Conservation (phyloP, 1,139 yeast species). For the Candida sanyaensis region DNA sequence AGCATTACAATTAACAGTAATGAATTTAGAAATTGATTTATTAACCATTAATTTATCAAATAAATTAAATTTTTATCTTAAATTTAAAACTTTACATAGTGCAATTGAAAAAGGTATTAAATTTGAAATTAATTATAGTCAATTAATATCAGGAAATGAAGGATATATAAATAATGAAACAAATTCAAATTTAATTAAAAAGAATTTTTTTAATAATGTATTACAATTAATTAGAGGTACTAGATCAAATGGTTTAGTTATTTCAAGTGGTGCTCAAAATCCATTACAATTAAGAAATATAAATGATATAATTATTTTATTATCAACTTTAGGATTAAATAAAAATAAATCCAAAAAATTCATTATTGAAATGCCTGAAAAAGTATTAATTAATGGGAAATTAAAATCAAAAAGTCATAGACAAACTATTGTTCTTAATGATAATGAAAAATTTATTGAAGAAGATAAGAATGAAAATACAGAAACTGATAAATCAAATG, state of each 20-base stretch:
- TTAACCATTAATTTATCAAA: conserved; percentile 69
- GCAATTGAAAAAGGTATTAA: conserved; percentile 83
- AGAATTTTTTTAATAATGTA: conserved; percentile 68
- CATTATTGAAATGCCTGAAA: conserved; percentile 58
- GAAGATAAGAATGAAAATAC: conserved; percentile 15
- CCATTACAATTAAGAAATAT: conserved; percentile 65
- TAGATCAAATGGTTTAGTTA: conserved; percentile 73
- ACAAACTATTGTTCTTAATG: conserved; percentile 58
- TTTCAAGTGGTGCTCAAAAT: conserved; percentile 72
- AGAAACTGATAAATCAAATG: conserved; percentile 29
- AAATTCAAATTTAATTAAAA: conserved; percentile 35
- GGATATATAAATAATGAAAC: conserved; percentile 24
- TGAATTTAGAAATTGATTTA: conserved; percentile 75
- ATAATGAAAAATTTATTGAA: conserved; percentile 13
- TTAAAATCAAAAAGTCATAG: conserved; percentile 70
- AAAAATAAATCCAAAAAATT: conserved; percentile 62
- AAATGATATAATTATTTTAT: conserved; percentile 66
- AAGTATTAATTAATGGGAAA: conserved; percentile 70
- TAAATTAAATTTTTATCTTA: conserved; percentile 73
- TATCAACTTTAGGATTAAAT: conserved; percentile 70
- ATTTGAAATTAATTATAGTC: conserved; percentile 74
- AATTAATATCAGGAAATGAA: conserved; percentile 46
- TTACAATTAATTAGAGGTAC: conserved; percentile 81
- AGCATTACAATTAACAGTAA: conserved; percentile 72
- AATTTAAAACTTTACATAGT: conserved; percentile 81